Evolutionary conservation across 2,329 filamentous ascomycete species (phyloP).

Genomic region (Stagonosporopsis vannaccii): DNA sequence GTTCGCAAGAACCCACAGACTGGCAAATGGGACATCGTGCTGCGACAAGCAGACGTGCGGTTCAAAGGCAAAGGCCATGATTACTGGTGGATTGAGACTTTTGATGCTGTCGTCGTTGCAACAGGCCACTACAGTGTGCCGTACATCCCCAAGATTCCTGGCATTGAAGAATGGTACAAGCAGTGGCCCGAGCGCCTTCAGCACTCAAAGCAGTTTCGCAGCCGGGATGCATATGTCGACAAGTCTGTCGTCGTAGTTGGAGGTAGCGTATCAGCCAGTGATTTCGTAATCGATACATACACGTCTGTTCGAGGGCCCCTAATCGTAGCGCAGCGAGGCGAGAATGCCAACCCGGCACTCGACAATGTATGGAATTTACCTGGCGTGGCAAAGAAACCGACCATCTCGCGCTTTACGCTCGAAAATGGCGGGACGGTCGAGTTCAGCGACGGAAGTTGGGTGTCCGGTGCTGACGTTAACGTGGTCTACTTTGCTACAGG

Average conservation of each 20-base stretch:
- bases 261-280: conserved; percentile 69
- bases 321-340: conserved; percentile 4
- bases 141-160: conserved; percentile 60
- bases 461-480: conserved; percentile 60
- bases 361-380: conserved; percentile 67
- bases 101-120: conserved; percentile 68
- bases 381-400: conserved; percentile 55
- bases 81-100: conserved; percentile 69
- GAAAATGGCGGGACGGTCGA: conserved; percentile 57
- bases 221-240: conserved; percentile 43
- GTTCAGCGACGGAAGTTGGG: conserved; percentile 63
- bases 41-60: conserved; percentile 54
- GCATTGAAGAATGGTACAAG: conserved; percentile 57
- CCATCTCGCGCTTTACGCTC: conserved; percentile 56
- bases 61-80: conserved; percentile 55
- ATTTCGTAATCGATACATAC: conserved; percentile 62
- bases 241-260: conserved; percentile 64
- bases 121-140: conserved; percentile 68
- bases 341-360: conserved; percentile 35
- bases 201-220: conserved; percentile 63
- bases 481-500: conserved; percentile 71
- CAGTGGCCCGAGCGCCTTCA: conserved; percentile 58
- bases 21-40: conserved; percentile 54
- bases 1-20: conserved; percentile 40
- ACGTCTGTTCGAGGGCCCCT: conserved; percentile 26